Conservation (phyloP, 139 green algal species). For the Chlorella sp. region DNA sequence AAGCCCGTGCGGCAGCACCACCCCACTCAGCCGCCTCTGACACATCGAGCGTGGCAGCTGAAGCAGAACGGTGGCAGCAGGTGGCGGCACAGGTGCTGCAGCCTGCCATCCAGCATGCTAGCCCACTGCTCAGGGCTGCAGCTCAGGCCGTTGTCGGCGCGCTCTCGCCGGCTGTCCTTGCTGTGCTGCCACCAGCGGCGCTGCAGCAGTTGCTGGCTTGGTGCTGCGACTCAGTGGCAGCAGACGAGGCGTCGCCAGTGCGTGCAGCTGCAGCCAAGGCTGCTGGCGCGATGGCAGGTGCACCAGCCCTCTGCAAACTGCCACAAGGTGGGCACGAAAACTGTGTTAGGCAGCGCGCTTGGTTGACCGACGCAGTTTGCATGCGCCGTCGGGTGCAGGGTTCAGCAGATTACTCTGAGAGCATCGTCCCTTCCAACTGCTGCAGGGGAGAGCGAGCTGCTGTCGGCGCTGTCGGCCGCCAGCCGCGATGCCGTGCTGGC, state of each 20-base stretch:
- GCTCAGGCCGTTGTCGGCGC: conserved; percentile 30
- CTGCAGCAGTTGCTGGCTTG: conserved; percentile 19
- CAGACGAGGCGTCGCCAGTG: conserved; percentile 43
- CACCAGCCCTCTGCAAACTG: conserved; percentile 4
- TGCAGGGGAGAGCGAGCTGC: not conserved
- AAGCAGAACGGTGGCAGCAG: conserved; percentile 39
- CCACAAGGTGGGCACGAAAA: not conserved
- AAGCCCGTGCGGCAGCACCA: conserved; percentile 35
- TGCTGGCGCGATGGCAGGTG: not conserved
- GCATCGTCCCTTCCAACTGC: not conserved
- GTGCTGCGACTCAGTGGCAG: not conserved
- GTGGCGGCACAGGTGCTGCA: conserved; percentile 35
- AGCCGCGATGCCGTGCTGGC: conserved; percentile 16
- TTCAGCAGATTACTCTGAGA: not conserved
- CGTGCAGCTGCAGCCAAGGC: conserved; percentile 50
- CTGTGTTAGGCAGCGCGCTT: not conserved
- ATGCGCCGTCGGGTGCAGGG: not conserved
- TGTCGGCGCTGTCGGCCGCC: not conserved
- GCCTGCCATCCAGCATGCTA: conserved; percentile 31
- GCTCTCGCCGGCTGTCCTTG: conserved; percentile 24
- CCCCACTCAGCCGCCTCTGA: not conserved
- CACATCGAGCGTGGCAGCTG: not conserved
- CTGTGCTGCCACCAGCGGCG: conserved; percentile 21
- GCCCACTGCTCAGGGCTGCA: conserved; percentile 50
- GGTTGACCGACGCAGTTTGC: not conserved